Conservation (phyloP, 192 early-diverging fungal genomes). For the Podila epigama region DNA sequence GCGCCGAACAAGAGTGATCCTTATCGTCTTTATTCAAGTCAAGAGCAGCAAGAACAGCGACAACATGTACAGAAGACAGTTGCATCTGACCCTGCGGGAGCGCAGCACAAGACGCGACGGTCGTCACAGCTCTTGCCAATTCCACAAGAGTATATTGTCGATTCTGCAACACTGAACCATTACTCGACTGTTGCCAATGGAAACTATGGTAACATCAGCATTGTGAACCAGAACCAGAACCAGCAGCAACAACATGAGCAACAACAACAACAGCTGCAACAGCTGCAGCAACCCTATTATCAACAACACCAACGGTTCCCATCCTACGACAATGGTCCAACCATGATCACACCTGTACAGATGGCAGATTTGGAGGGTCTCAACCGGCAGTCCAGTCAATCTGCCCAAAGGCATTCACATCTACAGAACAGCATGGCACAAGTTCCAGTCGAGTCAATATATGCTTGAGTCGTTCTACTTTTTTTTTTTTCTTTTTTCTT, state of each 20-base stretch:
- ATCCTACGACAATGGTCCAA: slow-evolving; percentile 32
- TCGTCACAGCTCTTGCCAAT: slow-evolving; percentile 27
- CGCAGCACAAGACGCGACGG: slow-evolving; percentile 9
- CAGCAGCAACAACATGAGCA: slow-evolving; percentile 2
- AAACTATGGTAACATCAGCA: no score
- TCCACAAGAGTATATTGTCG: slow-evolving; percentile 22
- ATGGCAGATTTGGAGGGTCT: slow-evolving; percentile 45
- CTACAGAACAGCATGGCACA: slow-evolving; percentile 2
- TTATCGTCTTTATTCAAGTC: no score
- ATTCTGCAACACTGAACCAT: slow-evolving; percentile 16
- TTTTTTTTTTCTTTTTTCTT: background rate
- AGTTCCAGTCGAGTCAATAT: slow-evolving; percentile 25
- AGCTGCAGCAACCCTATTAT: background rate
- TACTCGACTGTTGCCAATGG: slow-evolving; percentile 25
- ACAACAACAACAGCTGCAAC: slow-evolving; percentile 5
- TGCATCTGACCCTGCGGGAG: background rate
- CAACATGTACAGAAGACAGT: no score
- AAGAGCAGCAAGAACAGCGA: no score
- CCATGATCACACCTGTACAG: slow-evolving; percentile 30
- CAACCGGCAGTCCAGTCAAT: background rate
- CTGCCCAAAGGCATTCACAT: slow-evolving; percentile 13
- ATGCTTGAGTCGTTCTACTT: slow-evolving; percentile 16
- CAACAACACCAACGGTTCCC: background rate
- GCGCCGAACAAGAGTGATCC: background rate
- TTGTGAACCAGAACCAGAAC: slow-evolving; percentile 11